Conservation (phyloP, 306 rosid genomes). For the Boehmeria nivea region DNA sequence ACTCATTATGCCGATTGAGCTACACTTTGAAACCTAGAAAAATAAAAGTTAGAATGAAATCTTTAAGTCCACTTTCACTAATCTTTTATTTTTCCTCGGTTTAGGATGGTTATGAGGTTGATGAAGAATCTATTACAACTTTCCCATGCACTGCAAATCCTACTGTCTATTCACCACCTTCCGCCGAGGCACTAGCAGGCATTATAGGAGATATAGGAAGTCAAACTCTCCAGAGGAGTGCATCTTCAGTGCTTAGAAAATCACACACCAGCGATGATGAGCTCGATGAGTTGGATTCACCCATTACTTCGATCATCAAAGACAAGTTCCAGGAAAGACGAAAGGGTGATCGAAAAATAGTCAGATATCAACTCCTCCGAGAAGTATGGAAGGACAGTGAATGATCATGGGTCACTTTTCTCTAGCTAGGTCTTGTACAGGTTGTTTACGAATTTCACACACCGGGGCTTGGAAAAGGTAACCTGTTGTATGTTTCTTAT, state of each 20-base stretch:
- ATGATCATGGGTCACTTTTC: constrained; percentile 13
- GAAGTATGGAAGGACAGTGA: constrained; percentile 60
- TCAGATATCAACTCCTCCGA: constrained; percentile 63
- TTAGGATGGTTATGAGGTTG: constrained; percentile 45
- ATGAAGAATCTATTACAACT: constrained; percentile 40
- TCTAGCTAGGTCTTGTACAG: neutral
- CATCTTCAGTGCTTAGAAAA: constrained; percentile 50
- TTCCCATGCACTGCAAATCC: constrained; percentile 60
- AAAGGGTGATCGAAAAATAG: constrained; percentile 40
- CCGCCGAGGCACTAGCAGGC: constrained; percentile 40
- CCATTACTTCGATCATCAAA: constrained; percentile 48
- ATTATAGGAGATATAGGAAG: constrained; percentile 51
- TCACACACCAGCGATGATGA: constrained; percentile 80
- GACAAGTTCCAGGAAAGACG: constrained; percentile 31
- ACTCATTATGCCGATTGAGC: constrained; percentile 1
- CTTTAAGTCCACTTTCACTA: constrained; percentile 8
- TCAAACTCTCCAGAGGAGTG: constrained; percentile 34
- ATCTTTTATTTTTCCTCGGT: constrained; percentile 13
- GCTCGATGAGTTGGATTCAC: constrained; percentile 83
- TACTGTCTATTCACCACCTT: constrained; percentile 56
- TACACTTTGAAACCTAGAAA: neutral
- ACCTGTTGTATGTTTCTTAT: neutral
- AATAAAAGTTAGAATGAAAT: neutral
- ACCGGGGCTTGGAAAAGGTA: neutral
- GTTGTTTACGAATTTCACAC: neutral